A percentile compares a stretch with the other conserved stretches of the same genome.
Conservation (phyloP, 2,329 filamentous ascomycete species). For the Hymenotorrendiella dingleyae region DNA sequence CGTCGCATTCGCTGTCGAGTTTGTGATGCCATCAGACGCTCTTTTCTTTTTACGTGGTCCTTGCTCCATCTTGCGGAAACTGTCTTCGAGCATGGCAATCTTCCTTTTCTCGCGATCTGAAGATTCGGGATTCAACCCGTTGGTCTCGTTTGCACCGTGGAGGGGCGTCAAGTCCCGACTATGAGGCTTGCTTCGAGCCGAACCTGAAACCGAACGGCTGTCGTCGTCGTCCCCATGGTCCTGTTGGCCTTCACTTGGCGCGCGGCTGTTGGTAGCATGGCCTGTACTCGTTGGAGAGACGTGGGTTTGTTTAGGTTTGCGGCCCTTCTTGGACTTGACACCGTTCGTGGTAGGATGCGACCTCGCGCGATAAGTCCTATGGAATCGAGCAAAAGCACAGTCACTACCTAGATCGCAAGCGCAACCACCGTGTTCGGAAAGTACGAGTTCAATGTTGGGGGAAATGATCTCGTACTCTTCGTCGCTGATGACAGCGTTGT, state of each 20-base stretch:
- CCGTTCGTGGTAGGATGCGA: constrained; percentile 40
- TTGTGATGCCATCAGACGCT: constrained; percentile 44
- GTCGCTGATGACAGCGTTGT: constrained; percentile 37
- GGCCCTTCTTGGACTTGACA: constrained; percentile 30
- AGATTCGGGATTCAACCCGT: constrained; percentile 46
- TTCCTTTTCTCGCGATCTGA: constrained; percentile 64
- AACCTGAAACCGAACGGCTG: constrained; percentile 41
- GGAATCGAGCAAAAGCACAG: constrained; percentile 59
- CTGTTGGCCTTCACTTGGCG: constrained; percentile 54
- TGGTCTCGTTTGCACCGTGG: constrained; percentile 47
- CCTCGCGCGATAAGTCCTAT: constrained; percentile 49
- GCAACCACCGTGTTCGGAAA: constrained; percentile 75
- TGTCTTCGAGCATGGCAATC: constrained; percentile 60
- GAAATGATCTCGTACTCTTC: constrained; percentile 55
- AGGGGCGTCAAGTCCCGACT: constrained; percentile 60
- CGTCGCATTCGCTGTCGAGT: constrained; percentile 9
- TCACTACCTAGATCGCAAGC: constrained; percentile 62
- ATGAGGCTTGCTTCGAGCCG: constrained; percentile 56
- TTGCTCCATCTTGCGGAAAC: constrained; percentile 56
- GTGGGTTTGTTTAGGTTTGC: constrained; percentile 46
- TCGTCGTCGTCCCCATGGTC: constrained; percentile 53
- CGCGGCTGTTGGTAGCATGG: constrained; percentile 56
- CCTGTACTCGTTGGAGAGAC: constrained; percentile 58
- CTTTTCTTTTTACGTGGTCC: constrained; percentile 51
- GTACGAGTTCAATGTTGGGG: constrained; percentile 61